Conservation (phyloP, 495 filamentous ascomycete species). For the Hypomontagnella submonticulosa region DNA sequence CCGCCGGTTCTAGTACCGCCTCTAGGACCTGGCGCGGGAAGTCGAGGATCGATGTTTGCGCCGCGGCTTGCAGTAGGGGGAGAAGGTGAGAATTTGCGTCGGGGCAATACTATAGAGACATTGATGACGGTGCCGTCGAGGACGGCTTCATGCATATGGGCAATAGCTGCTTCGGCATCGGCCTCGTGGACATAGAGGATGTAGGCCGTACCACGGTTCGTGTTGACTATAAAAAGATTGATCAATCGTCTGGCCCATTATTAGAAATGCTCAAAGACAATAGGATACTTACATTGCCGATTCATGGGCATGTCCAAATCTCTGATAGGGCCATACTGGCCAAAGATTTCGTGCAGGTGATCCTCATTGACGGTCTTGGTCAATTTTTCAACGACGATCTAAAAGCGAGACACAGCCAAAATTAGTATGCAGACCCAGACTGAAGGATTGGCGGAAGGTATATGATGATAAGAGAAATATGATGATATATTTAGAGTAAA, state of each 20-base stretch:
- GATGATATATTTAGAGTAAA: conserved; percentile 10
- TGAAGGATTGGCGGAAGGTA: background rate
- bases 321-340: conserved; percentile 84
- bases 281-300: conserved; percentile 72
- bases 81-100: conserved; percentile 69
- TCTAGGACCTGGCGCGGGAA: conserved; percentile 53
- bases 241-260: background rate
- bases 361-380: conserved; percentile 93
- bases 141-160: conserved; percentile 98
- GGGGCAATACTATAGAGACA: conserved; percentile 93
- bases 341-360: conserved; percentile 93
- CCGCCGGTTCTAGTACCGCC: conserved; percentile 46
- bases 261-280: background rate
- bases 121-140: conserved; percentile 88
- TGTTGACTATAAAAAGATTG: conserved; percentile 69
- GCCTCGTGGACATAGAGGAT: conserved; percentile 81
- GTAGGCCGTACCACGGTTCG: conserved; percentile 94
- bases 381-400: conserved; percentile 97
- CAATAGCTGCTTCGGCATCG: conserved; percentile 88
- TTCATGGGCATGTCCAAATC: conserved; percentile 92
- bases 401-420: conserved; percentile 6
- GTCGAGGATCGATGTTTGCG: conserved; percentile 60
- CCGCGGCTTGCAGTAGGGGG: conserved; percentile 62
- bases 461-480: conserved; percentile 1
- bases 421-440: conserved; percentile 26